These are phyloP conservation scores for Lizonia empirigonia DNA, from an alignment of 2,329 filamentous ascomycete species.

Conservation along the genomic window DNA sequence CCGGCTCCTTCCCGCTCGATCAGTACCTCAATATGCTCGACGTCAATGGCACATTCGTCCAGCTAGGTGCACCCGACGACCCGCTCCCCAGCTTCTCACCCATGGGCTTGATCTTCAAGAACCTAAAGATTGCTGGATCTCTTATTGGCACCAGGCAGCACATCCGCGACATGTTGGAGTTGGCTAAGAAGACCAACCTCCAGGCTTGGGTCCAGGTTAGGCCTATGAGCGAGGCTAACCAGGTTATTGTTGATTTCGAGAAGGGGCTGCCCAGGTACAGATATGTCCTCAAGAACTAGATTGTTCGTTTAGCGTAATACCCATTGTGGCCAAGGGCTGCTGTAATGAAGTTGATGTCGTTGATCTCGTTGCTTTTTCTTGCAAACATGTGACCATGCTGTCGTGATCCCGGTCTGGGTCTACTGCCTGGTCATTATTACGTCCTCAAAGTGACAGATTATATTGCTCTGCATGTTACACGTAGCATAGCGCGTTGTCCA, in stretches of 20 bases:
- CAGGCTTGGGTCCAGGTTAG: conserved; percentile 52
- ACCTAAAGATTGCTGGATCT: conserved; percentile 66
- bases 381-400: neutral
- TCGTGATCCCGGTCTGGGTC: neutral
- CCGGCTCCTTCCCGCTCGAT: conserved; percentile 61
- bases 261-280: conserved; percentile 52
- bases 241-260: conserved; percentile 48
- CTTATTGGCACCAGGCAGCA: conserved; percentile 68
- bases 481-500: conserved; percentile 27
- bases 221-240: conserved; percentile 47
- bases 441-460: neutral
- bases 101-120: conserved; percentile 59
- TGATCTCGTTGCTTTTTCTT: neutral
- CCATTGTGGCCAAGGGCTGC: conserved; percentile 7
- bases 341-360: conserved; percentile 14
- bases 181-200: conserved; percentile 49
- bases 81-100: conserved; percentile 58
- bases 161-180: conserved; percentile 59
- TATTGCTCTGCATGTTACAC: conserved; percentile 22
- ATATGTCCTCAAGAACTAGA: conserved; percentile 45
- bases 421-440: neutral
- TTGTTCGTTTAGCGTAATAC: conserved; percentile 11
- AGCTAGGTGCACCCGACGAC: conserved; percentile 70
- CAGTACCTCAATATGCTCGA: conserved; percentile 67
- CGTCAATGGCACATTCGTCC: conserved; percentile 65